Evolutionary conservation across 2,329 filamentous ascomycete genomes (phyloP).

Genomic region (Aspergillus awamori): DNA sequence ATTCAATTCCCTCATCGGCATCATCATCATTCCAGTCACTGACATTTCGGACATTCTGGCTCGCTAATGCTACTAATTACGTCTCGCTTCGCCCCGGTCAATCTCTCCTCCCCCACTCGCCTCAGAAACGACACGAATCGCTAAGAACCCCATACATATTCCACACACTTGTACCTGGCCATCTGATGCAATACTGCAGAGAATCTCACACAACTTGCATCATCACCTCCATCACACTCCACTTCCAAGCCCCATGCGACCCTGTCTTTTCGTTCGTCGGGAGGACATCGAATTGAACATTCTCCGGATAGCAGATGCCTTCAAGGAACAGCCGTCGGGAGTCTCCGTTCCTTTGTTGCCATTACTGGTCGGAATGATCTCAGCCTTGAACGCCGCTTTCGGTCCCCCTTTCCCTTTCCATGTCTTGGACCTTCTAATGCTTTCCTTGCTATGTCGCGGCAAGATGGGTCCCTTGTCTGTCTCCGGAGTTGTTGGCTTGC

Average conservation of each 20-base stretch:
- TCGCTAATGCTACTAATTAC: conserved; percentile 18
- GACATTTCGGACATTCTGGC: not conserved
- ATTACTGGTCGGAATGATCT: not conserved
- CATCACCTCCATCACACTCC: conserved; percentile 22
- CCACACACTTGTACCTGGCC: not conserved
- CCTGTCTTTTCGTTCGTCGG: conserved; percentile 18
- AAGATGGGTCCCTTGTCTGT: conserved; percentile 9
- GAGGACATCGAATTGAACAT: conserved; percentile 27
- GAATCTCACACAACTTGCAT: conserved; percentile 13
- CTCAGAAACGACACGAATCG: conserved; percentile 17
- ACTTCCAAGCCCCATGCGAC: conserved; percentile 17
- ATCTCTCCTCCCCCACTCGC: conserved; percentile 9
- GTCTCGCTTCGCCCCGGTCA: conserved; percentile 18
- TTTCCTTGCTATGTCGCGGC: conserved; percentile 6
- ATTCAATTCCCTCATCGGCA: conserved; percentile 12
- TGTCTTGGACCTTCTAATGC: conserved; percentile 16
- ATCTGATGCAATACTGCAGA: conserved; percentile 17
- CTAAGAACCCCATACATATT: conserved; percentile 5
- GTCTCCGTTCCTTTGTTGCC: conserved; percentile 7
- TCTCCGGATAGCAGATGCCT: conserved; percentile 18
- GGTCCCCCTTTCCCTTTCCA: conserved; percentile 11
- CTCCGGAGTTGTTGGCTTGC: conserved; percentile 3
- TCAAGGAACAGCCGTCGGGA: conserved; percentile 12
- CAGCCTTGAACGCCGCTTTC: conserved; percentile 3
- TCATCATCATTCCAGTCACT: conserved; percentile 4